Evolutionary conservation across 2,329 filamentous ascomycete genomes (phyloP), one percentile per base, ranked within the genome.

Genomic region (Colletotrichum eremochloae): DNA sequence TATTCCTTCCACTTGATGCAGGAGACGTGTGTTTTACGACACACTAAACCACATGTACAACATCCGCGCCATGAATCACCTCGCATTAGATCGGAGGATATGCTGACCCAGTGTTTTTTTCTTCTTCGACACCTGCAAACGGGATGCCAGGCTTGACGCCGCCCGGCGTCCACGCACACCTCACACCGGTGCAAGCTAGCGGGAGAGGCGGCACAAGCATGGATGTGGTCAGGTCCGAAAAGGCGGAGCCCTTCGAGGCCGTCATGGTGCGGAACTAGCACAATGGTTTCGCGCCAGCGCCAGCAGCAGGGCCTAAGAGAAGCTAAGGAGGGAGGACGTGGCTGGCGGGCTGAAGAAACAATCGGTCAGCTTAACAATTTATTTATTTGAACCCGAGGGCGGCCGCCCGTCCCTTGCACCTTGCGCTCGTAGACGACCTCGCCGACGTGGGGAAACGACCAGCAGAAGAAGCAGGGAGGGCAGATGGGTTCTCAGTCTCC

Each of bases 301-400:
- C 58, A 29, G 48, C 12, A 18, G 31, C 20, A 42, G 29, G 44
- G 29, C 5, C 46, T 40, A 52, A 42, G 24, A 20, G 61, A n/a
- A 15, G 14, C 50, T 53, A 55, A 46, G 11, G 2, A n/a, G 44
- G 15, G 9, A 18, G 8, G 11, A 64, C 24, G 24, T 31, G 50
- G 36, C 50, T 2, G 62, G 8, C 38, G 38, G 12, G 18, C 24
- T 56, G 50, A 46, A 46, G 50, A 64, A 55, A 44, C 24, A 24
- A 24, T 44, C 62, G 62, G 62, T 64, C 62, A 64, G 62, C 62
- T 64, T 64, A 64, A 64, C 62, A 64, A 64, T 64, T 64, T 44
- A 33, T 64, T 56, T 64, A 63, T 52, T 58, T 58, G 46, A 63
- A 50, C 46, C 15, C 33, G 46, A 63, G 33, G 46, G 46, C 61